Base-by-base conservation (phyloP, 148 eudicot genomes). In the Amaranthus cruentus region DNA sequence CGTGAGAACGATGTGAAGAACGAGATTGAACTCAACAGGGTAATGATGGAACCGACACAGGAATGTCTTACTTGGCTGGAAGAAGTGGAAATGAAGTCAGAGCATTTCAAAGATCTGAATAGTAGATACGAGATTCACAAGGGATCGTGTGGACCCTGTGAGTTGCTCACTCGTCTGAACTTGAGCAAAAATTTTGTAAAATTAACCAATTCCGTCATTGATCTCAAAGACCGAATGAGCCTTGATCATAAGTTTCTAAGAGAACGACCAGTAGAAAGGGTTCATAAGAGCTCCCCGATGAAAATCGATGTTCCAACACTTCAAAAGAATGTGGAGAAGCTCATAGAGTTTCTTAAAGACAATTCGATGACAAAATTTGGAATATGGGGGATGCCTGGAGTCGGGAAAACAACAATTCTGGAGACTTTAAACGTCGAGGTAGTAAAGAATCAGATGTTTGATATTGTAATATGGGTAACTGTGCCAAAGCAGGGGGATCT, bases 361-460 rank as follows among this genome's bases (percentile, higher is more conserved):
- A 73, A 60, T 47, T 15, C 44, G 13, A 69, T 80, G 11, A 76
- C 44, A 12, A 80, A n/a, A 50, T 46, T 80, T 55, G 83, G 83
- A 10, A 58, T 80, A 51, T 67, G 51, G 53, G 79, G 83, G 49
- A 71, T 67, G 59, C 21, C 55, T 47, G 83, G 83, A 47, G 76
- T 80, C 44, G 83, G 83, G 38, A 80, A 76, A 72, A 71, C 76
- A 5, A 71, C 73, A 14, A 71, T 80, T 13, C 18, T 80, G 66
- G 50, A 75, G 11, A 52, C 46, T 71, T 47, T 80, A 63, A 52
- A 76, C 57, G 73, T 71, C 11, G 59, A 60, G 68, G 64, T 72
- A 5, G 68, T n/a, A 7, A 70, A 67, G 8, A 54, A 21, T 47
- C 13, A 54, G 3, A 62, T 51, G 13, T 80, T 80, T 71, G 76